Evolutionary conservation across 2,329 filamentous ascomycete species (phyloP).

Genomic region (Apiospora marii): DNA sequence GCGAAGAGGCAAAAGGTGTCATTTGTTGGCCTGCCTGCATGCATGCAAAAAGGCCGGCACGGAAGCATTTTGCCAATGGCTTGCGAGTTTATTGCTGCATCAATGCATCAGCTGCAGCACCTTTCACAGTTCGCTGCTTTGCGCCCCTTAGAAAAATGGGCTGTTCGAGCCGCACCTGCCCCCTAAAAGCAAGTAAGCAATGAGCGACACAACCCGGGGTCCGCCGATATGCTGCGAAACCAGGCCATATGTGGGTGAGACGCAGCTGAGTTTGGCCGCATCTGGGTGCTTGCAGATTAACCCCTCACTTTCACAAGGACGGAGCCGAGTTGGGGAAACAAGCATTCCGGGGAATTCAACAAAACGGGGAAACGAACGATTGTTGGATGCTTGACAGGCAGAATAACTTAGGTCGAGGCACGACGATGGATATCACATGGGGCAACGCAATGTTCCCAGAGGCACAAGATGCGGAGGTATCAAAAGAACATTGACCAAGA

Average conservation of each 20-base stretch:
- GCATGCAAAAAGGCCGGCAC: neutral
- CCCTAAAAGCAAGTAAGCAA: neutral
- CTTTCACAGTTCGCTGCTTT: neutral
- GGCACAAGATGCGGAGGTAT: neutral
- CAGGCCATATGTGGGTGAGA: neutral
- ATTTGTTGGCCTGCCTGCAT: neutral
- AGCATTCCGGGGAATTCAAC: neutral
- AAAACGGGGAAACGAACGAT: neutral
- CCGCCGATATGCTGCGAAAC: neutral
- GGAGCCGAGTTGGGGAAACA: neutral
- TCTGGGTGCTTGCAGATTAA: neutral
- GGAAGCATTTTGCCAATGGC: too few relatives aligned
- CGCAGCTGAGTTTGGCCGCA: neutral
- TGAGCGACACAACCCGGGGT: neutral
- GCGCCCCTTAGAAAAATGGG: neutral
- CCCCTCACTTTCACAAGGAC: constrained; percentile 4
- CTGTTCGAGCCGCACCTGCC: neutral
- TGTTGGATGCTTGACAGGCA: neutral
- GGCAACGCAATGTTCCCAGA: neutral
- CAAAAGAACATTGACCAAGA: neutral
- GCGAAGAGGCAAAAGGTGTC: neutral
- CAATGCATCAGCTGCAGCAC: too few relatives aligned
- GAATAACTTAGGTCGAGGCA: neutral
- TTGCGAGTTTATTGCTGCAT: too few relatives aligned
- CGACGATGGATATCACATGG: too few relatives aligned